Percentiles rank a stretch among this genome's conserved stretches.
These are phyloP conservation scores for Thuja plicata DNA, from an alignment of 83 land plant genomes.

Conservation along the genomic window DNA sequence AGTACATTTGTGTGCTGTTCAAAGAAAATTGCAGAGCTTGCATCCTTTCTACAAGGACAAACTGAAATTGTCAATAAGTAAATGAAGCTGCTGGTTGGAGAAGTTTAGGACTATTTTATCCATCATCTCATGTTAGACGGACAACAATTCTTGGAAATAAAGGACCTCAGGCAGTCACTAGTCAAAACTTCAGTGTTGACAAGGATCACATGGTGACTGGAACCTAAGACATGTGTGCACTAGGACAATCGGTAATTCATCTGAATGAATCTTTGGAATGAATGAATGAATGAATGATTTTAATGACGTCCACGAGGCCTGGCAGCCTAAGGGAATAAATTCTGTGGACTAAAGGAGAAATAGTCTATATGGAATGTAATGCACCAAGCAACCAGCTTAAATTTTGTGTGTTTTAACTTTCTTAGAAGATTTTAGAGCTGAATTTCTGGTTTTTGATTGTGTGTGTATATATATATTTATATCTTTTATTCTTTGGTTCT, in stretches of 20 bases:
- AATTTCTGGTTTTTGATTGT: too few species aligned
- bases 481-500: too few species aligned
- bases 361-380: not conserved
- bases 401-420: not conserved
- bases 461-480: too few species aligned
- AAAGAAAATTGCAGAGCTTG: too few species aligned
- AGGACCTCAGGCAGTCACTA: not conserved
- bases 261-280: not conserved
- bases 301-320: too few species aligned
- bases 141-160: not conserved
- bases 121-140: not conserved
- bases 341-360: not conserved
- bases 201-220: not conserved
- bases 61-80: too few species aligned
- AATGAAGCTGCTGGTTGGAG: too few species aligned
- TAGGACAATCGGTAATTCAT: not conserved
- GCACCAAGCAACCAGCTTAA: not conserved
- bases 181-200: not conserved
- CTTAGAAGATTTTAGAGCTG: not conserved
- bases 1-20: too few species aligned
- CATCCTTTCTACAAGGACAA: too few species aligned
- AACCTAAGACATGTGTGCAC: not conserved
- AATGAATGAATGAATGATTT: too few species aligned
- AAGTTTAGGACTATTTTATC: not conserved
- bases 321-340: too few species aligned